Conservation (phyloP, 768 basidiomycete genomes). For the Boletus rubescentipes region DNA sequence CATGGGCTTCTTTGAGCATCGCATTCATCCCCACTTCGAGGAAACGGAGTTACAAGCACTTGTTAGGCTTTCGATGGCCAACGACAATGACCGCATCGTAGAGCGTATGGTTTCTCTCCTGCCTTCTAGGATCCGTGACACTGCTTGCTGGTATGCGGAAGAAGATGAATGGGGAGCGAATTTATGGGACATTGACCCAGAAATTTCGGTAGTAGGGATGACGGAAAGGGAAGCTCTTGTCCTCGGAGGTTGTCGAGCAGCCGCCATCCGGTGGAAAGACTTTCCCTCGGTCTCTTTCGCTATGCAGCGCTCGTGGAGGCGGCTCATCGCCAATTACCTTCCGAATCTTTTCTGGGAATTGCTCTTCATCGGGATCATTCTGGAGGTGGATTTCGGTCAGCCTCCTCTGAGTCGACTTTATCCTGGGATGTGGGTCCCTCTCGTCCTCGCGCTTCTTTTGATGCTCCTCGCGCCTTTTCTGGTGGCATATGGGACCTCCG, state of each 20-base stretch:
- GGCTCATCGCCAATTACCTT: slow-evolving; percentile 2
- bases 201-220: slow-evolving; percentile 19
- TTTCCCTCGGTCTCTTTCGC: slow-evolving; percentile 22
- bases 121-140: neutral
- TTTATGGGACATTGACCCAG: slow-evolving; percentile 22
- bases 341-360: slow-evolving; percentile 10
- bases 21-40: slow-evolving; percentile 14
- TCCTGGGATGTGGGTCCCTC: neutral
- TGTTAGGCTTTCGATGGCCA: slow-evolving; percentile 24
- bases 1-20: slow-evolving; percentile 29
- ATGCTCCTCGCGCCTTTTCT: slow-evolving; percentile 12
- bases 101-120: slow-evolving; percentile 26
- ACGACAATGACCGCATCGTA: slow-evolving; percentile 21
- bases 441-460: slow-evolving; percentile 8
- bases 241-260: slow-evolving; percentile 25
- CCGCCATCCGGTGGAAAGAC: slow-evolving; percentile 23
- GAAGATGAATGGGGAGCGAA: slow-evolving; percentile 15
- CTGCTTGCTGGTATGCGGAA: slow-evolving; percentile 22
- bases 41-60: slow-evolving; percentile 24
- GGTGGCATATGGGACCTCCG: slow-evolving; percentile 18
- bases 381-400: neutral
- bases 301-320: slow-evolving; percentile 11
- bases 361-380: neutral
- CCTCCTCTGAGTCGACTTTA: accelerated
- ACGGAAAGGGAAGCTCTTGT: slow-evolving; percentile 16